A percentile compares a stretch with the other conserved stretches of the same genome.
phyloP scores from a whole-genome alignment of 164 flowering plant species.

The Sextonia rubra region DNA sequence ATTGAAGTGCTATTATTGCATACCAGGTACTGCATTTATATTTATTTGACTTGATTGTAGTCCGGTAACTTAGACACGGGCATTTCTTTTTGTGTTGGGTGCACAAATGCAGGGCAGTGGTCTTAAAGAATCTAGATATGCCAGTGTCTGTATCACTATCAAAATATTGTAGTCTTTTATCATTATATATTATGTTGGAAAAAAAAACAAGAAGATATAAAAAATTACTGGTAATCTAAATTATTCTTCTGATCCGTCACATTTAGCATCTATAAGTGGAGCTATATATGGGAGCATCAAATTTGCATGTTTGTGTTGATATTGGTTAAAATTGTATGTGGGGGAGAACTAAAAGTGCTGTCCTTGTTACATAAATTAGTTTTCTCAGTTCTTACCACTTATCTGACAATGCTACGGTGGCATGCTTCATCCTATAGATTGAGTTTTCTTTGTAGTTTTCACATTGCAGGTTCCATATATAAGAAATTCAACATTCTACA shows the following conservation, averaged over 20 bases:
- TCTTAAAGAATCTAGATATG: not conserved
- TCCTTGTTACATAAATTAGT: not conserved
- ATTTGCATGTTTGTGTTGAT: not conserved
- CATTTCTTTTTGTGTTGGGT: not conserved
- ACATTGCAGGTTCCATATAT: constrained; percentile 36
- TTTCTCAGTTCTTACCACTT: not conserved
- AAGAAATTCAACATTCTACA: constrained; percentile 41
- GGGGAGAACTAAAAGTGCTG: not conserved
- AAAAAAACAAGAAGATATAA: no score
- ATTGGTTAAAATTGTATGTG: not conserved
- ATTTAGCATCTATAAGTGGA: not conserved
- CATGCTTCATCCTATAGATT: not conserved
- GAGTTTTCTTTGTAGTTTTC: constrained; percentile 5
- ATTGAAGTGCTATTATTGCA: constrained; percentile 64
- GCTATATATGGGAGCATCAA: not conserved
- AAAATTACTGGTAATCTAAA: no score
- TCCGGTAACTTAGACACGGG: not conserved
- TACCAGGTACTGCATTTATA: constrained; percentile 41
- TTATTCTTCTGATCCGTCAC: not conserved
- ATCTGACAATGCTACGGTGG: not conserved
- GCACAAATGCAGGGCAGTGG: not conserved
- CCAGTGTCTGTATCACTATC: not conserved
- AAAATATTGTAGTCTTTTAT: no score
- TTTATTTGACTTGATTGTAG: constrained; percentile 2
- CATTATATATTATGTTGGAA: not conserved